Conservation (phyloP, 2,329 filamentous ascomycete genomes). For the Curvularia spicifera region DNA sequence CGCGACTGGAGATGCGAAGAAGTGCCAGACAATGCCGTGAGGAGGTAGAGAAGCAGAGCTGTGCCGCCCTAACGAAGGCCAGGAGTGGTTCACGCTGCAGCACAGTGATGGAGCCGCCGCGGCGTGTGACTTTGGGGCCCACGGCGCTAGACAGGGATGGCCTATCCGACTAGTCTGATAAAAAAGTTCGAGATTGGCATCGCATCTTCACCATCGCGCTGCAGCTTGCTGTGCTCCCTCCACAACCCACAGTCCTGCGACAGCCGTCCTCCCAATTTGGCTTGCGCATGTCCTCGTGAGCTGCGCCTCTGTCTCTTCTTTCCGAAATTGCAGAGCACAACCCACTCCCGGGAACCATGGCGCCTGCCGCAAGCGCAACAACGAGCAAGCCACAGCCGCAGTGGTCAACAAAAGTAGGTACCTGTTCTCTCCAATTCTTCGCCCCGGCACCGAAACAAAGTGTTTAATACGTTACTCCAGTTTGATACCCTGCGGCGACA, state of each 20-base stretch:
- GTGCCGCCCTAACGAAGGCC: constrained; percentile 40
- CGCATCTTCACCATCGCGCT: constrained; percentile 12
- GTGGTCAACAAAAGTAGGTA: constrained; percentile 72
- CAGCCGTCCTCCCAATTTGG: not conserved
- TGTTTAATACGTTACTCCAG: constrained; percentile 3
- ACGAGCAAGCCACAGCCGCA: constrained; percentile 55
- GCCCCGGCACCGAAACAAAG: not conserved
- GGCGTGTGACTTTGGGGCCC: constrained; percentile 25
- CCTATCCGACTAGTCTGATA: constrained; percentile 20
- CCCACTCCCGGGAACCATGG: constrained; percentile 29
- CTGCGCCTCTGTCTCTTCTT: constrained; percentile 9
- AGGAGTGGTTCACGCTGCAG: constrained; percentile 29
- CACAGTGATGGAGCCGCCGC: constrained; percentile 29
- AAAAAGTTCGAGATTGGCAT: constrained; percentile 20
- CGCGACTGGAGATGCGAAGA: constrained; percentile 32
- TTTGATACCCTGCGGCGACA: constrained; percentile 88
- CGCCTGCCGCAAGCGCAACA: constrained; percentile 56
- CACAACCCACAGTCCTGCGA: not conserved
- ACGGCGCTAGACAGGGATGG: constrained; percentile 23
- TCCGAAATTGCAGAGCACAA: not conserved
- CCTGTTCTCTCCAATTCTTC: not conserved
- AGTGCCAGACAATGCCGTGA: constrained; percentile 19
- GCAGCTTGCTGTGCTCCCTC: constrained; percentile 10
- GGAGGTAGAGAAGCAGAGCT: constrained; percentile 29
- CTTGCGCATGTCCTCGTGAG: constrained; percentile 9